Evolutionary conservation across 208 protist species (phyloP), one percentile per base, ranked within the genome.

Genomic region (Trypanosoma boissoni): DNA sequence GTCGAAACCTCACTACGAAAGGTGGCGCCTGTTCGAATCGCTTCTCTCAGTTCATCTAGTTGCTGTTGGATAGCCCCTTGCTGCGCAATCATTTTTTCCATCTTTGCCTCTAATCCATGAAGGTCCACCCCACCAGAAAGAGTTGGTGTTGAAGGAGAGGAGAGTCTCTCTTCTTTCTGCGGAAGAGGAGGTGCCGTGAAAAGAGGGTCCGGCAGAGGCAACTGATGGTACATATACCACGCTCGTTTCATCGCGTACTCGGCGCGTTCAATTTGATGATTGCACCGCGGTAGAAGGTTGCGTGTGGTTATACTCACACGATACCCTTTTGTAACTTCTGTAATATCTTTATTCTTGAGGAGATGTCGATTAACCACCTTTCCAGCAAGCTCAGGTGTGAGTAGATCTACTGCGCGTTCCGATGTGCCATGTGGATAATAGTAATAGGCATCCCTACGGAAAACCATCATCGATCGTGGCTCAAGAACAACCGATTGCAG

Each of bases 191-290:
- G 57, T 7, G 53, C 46, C 29, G 44, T 64, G 67, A 91, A 86
- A 16, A 94, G 76, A 7, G 70, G 58, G 9, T 70, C 49, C 2
- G 88, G 88, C 5, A 90, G 50, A 0, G 82, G 63, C 10, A 78
- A 49, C 34, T 90, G 88, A 18, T 92, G 49, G 51, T 95, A 92
- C 14, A 91, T 41, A 58, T 88, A 82, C 86, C 88, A 96, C 18
- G 83, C 83, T 0, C 84, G 86, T 68, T 92, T 92, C 85, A 96
- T 92, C 21, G 57, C 64, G 59, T 91, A 94, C 80, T 96, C 86
- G 5, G 74, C 76, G 0, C 90, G 81, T 20, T 44, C 53, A 1
- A 85, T 75, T 58, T 94, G 74, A 58, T 96, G 84, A n/a, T 72
- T 83, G 68, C 90, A 96, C 7, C 90, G 90, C 41, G 85, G 70